phyloP scores from a whole-genome alignment of 148 eudicot species.

The Rhododendron ovatum region DNA sequence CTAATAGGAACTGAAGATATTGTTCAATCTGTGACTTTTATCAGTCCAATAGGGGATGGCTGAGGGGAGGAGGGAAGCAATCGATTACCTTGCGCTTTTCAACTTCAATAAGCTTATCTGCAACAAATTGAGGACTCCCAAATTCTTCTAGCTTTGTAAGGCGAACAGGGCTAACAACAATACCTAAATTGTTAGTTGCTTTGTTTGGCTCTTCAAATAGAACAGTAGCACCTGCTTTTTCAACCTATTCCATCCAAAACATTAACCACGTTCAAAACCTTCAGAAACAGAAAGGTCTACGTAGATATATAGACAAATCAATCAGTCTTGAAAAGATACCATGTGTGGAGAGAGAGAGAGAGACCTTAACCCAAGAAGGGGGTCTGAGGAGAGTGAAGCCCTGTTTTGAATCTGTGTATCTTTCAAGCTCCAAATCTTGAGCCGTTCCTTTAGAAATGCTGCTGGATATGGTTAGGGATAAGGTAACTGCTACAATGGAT shows the following conservation, averaged over 20 bases:
- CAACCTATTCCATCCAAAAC: constrained; percentile 42
- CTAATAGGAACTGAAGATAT: not conserved
- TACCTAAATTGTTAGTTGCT: constrained; percentile 69
- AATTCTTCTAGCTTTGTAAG: constrained; percentile 58
- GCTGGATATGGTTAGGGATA: constrained; percentile 22
- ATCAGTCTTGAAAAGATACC: not conserved
- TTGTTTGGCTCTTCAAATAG: constrained; percentile 74
- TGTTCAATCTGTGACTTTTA: not conserved
- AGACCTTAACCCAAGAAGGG: constrained; percentile 67
- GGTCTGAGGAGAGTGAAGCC: constrained; percentile 84
- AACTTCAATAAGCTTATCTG: constrained; percentile 77
- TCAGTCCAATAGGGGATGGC: not conserved
- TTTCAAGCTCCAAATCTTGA: constrained; percentile 36
- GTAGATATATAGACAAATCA: not conserved
- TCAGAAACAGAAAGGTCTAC: not conserved
- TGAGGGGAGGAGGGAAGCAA: not conserved
- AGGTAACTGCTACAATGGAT: constrained; percentile 38
- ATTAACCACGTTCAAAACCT: not conserved
- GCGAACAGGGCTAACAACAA: constrained; percentile 80
- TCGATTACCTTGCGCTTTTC: constrained; percentile 74
- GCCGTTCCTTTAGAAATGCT: constrained; percentile 27
- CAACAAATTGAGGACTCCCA: constrained; percentile 82
- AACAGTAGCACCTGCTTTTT: constrained; percentile 87
- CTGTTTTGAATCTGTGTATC: constrained; percentile 53
- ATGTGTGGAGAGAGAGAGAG: not conserved